phyloP scores from a whole-genome alignment of 192 early-diverging fungal species.

The Chytriomyces confervae region DNA sequence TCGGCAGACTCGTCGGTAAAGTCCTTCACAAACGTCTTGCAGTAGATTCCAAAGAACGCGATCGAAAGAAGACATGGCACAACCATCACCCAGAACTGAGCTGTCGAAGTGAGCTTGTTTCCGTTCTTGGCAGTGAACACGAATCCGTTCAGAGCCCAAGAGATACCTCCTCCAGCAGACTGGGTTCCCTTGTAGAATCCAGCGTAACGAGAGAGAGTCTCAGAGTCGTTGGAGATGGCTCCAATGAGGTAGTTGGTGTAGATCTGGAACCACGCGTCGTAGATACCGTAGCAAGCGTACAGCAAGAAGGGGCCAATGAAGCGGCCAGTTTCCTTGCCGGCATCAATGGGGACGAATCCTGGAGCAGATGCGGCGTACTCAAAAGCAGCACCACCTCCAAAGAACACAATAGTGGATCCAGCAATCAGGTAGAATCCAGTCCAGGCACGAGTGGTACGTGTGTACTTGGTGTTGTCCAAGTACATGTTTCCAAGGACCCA shows the following conservation, averaged over 20 bases:
- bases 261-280: constrained; percentile 82
- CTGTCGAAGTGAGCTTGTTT: background rate
- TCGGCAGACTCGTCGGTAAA: background rate
- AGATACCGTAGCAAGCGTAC: constrained; percentile 76
- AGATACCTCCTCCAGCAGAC: constrained; percentile 64
- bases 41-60: background rate
- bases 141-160: constrained; percentile 10
- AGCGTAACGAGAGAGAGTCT: constrained; percentile 43
- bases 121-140: background rate
- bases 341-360: constrained; percentile 55
- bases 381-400: constrained; percentile 17
- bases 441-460: constrained; percentile 67
- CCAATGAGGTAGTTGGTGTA: constrained; percentile 85
- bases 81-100: constrained; percentile 13
- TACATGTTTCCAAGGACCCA: constrained; percentile 38
- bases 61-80: constrained; percentile 4
- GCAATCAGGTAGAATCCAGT: constrained; percentile 46
- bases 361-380: constrained; percentile 45
- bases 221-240: constrained; percentile 79
- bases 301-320: constrained; percentile 65
- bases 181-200: constrained; percentile 93
- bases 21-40: constrained; percentile 9
- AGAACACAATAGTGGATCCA: constrained; percentile 6
- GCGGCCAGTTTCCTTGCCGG: constrained; percentile 24
- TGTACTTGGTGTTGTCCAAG: constrained; percentile 59